Evolutionary conservation across 1,284 basidiomycete species (phyloP), one percentile per base, ranked within the genome.

Genomic region (Ceratobasidium sp.): DNA sequence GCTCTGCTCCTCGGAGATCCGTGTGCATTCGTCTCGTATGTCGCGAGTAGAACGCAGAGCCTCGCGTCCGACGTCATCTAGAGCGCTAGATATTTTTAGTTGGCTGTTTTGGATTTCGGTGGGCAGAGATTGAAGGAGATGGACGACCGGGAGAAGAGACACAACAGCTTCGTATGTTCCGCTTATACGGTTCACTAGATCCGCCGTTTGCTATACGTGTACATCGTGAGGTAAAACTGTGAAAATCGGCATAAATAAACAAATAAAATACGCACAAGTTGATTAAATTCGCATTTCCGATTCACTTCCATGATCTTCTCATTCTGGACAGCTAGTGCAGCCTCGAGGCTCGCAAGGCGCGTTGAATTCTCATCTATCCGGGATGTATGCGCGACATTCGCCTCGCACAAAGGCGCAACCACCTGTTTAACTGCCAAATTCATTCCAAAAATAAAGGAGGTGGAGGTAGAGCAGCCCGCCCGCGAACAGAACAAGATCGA

Each of bases 381-480:
- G 41, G 67, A 71, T 71, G 67, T 71, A 71, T 71, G 67, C 67
- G 67, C 56, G 7, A 47, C 36, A 47, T 54, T 69, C 22, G 65
- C 41, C n/a, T 57, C 51, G 4, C 24, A n/a, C 5, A 69, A 2
- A 19, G 31, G 24, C 41, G 41, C 17, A 11, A 71, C 7, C 27
- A 27, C 67, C 31, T 51, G 67, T 19, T 71, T 45, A 14, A 71
- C 67, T 71, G 22, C 19, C 47, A 36, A 50, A 2, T 31, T 44
- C 56, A 33, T 19, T n/a, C 45, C 47, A 64, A 48, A 48, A 50
- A 64, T 50, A 64, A 29, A 27, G 9, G 2, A 44, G 45, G n/a
- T n/a, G n/a, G n/a, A n/a, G n/a, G n/a, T n/a, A 15, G 14, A 50
- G 17, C n/a, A 44, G 24, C 36, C 4, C 36, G 19, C 50, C 50